Conservation (phyloP, 2,329 filamentous ascomycete genomes). For the Fusarium multiceps region DNA sequence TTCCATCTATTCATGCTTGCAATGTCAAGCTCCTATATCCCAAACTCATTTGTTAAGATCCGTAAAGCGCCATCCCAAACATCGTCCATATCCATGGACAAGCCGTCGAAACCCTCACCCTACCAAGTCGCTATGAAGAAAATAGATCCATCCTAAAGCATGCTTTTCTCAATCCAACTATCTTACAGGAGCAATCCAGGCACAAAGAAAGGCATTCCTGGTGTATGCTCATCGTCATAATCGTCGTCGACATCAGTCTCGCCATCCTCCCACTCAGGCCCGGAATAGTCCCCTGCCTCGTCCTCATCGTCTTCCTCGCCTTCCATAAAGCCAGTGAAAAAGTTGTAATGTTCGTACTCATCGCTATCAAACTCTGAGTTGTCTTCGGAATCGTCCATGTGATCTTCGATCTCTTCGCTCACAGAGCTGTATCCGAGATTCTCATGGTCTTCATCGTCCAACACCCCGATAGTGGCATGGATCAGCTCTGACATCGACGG, state of each 20-base stretch:
- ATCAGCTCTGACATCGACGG: constrained; percentile 17
- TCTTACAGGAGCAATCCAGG: constrained; percentile 41
- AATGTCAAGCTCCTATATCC: constrained; percentile 19
- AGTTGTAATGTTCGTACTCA: constrained; percentile 11
- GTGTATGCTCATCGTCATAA: constrained; percentile 31
- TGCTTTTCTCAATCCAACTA: neutral
- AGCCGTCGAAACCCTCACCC: neutral
- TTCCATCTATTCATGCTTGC: constrained; percentile 6
- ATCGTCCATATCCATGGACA: neutral
- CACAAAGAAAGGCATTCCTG: constrained; percentile 33
- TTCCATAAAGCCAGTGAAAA: constrained; percentile 21
- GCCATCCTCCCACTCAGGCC: constrained; percentile 18
- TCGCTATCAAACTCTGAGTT: constrained; percentile 29
- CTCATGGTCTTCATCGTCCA: neutral
- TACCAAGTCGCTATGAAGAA: constrained; percentile 1
- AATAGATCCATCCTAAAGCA: neutral
- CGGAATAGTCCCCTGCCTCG: constrained; percentile 7
- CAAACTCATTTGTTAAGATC: constrained; percentile 17
- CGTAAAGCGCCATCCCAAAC: constrained; percentile 29
- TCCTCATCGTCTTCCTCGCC: constrained; percentile 23
- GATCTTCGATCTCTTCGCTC: constrained; percentile 33
- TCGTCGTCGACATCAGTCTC: constrained; percentile 38
- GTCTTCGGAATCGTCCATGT: constrained; percentile 28
- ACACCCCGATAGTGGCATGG: constrained; percentile 1
- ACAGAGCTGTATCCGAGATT: constrained; percentile 31